phyloP scores from a whole-genome alignment of 768 basidiomycete genomes.

The Boletus insuetus region DNA sequence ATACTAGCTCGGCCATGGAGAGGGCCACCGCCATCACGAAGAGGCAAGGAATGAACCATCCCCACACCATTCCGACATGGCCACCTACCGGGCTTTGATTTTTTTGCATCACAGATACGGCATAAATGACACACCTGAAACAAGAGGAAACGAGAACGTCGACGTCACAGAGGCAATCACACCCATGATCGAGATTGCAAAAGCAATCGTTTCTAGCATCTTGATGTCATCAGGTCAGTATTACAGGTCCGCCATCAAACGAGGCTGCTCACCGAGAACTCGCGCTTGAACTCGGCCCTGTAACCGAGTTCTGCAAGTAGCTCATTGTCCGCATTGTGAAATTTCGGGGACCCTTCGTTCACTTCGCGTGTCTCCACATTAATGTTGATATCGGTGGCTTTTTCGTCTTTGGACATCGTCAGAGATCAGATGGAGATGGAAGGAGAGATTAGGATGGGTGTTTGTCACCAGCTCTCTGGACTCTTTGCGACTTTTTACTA shows the following conservation, averaged over 20 bases:
- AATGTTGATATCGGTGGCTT: slow-evolving; percentile 4
- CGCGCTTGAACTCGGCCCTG: slow-evolving; percentile 68
- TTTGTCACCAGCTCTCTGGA: slow-evolving; percentile 2
- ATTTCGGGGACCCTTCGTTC: slow-evolving; percentile 13
- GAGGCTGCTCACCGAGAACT: slow-evolving; percentile 57
- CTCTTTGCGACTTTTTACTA: neutral
- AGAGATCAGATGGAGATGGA: neutral
- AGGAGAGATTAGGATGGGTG: neutral
- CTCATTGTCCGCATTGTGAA: slow-evolving; percentile 49
- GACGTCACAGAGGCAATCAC: slow-evolving; percentile 68
- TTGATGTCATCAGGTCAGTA: slow-evolving; percentile 1
- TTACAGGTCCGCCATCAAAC: neutral
- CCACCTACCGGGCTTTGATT: slow-evolving; percentile 44
- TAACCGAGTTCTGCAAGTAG: slow-evolving; percentile 67
- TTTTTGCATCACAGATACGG: neutral
- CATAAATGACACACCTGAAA: slow-evolving; percentile 44
- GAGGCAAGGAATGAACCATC: slow-evolving; percentile 69
- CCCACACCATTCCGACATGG: slow-evolving; percentile 75
- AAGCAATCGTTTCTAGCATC: slow-evolving; percentile 62
- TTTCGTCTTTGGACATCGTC: slow-evolving; percentile 23
- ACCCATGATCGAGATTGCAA: slow-evolving; percentile 72
- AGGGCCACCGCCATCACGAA: slow-evolving; percentile 68
- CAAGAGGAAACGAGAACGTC: slow-evolving; percentile 60
- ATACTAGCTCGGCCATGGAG: slow-evolving; percentile 71
- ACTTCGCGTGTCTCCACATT: slow-evolving; percentile 9